These are phyloP conservation scores for Chlorella sp. DNA, from an alignment of 139 green algal species.

Conservation along the genomic window DNA sequence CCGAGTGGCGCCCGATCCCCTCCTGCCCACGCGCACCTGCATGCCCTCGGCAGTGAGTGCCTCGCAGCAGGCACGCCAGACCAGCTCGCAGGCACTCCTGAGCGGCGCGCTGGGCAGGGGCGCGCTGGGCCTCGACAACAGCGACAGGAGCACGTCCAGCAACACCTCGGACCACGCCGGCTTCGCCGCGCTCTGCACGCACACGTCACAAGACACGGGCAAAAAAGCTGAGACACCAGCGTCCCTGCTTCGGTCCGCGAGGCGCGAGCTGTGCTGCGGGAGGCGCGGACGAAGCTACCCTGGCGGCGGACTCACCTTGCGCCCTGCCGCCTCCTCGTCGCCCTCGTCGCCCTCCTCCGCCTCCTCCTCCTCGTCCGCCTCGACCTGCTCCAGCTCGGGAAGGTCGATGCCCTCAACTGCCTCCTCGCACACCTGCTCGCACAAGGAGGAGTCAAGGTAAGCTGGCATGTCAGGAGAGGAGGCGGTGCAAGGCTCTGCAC, in stretches of 20 bases:
- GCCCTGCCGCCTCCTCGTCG: too few relatives aligned
- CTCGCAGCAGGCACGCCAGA: constrained; percentile 36
- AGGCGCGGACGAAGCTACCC: too few relatives aligned
- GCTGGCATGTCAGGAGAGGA: too few relatives aligned
- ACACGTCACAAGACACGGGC: neutral
- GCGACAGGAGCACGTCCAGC: constrained; percentile 64
- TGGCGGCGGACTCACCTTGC: too few relatives aligned
- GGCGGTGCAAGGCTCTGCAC: too few relatives aligned
- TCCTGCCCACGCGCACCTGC: neutral
- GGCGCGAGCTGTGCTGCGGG: too few relatives aligned
- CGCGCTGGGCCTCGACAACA: constrained; percentile 45
- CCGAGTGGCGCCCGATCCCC: neutral
- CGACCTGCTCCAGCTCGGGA: constrained; percentile 15
- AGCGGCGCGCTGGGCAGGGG: constrained; percentile 57
- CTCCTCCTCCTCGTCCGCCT: constrained; percentile 11
- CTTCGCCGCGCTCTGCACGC: neutral
- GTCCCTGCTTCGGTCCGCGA: too few relatives aligned
- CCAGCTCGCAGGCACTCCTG: constrained; percentile 54
- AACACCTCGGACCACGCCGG: constrained; percentile 65
- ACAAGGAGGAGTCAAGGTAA: too few relatives aligned
- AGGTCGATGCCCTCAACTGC: constrained; percentile 26
- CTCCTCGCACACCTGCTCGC: constrained; percentile 37
- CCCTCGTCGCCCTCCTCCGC: constrained; percentile 10
- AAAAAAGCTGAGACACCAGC: neutral
- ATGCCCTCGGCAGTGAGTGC: constrained; percentile 18